Percentiles rank a stretch among this genome's conserved stretches.
Conservation (phyloP, 148 eudicot genomes). For the Diospyros lotus region DNA sequence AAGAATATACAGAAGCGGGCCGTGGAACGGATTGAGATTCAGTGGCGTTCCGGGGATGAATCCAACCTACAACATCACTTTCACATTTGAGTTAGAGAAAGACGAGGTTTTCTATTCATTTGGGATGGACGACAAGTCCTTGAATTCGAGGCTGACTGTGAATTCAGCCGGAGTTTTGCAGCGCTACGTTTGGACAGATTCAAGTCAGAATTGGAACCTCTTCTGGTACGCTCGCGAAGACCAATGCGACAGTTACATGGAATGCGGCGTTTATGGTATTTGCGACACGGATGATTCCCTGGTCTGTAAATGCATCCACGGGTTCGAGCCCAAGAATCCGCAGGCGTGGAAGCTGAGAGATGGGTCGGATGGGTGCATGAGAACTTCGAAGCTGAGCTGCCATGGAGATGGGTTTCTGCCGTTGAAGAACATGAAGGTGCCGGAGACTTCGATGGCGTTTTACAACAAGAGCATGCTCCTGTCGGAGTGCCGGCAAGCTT, state of each 20-base stretch:
- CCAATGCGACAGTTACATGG: constrained; percentile 49
- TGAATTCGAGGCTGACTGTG: constrained; percentile 44
- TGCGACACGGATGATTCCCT: constrained; percentile 42
- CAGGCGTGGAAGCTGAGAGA: constrained; percentile 54
- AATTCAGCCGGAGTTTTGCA: constrained; percentile 24
- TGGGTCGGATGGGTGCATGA: constrained; percentile 53
- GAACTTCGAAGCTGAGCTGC: constrained; percentile 33
- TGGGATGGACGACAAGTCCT: constrained; percentile 11
- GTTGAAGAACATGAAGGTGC: constrained; percentile 55
- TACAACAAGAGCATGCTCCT: constrained; percentile 29
- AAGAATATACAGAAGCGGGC: constrained; percentile 53
- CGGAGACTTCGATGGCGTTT: constrained; percentile 35
- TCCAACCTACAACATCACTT: constrained; percentile 23
- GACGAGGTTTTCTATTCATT: constrained; percentile 37
- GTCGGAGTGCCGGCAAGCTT: constrained; percentile 39
- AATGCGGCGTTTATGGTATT: constrained; percentile 48
- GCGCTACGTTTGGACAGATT: constrained; percentile 47
- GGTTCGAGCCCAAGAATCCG: constrained; percentile 36
- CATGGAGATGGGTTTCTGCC: constrained; percentile 41
- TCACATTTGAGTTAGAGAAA: constrained; percentile 19
- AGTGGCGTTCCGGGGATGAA: constrained; percentile 78
- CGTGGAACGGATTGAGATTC: constrained; percentile 83
- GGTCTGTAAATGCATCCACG: constrained; percentile 47
- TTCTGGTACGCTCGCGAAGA: constrained; percentile 69
- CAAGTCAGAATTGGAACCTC: constrained; percentile 28